Conservation (phyloP, 2,329 filamentous ascomycete genomes). For the Xylaria sp. region DNA sequence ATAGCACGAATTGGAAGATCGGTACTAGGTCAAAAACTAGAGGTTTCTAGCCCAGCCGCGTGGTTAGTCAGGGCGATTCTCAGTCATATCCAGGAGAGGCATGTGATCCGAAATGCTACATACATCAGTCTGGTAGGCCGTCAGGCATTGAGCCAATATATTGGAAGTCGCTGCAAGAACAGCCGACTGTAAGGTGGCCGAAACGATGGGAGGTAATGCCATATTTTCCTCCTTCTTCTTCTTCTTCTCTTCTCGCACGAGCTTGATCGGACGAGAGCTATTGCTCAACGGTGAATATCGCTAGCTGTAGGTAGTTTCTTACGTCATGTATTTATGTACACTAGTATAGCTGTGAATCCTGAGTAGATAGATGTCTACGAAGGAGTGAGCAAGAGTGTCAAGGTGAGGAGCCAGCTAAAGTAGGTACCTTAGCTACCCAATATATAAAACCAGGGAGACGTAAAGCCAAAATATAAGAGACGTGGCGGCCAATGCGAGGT, state of each 20-base stretch:
- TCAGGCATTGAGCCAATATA: conserved; percentile 76
- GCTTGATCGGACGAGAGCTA: not conserved
- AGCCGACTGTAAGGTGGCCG: conserved; percentile 73
- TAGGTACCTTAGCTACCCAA: too few relatives aligned
- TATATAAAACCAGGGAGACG: not conserved
- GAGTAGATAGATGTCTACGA: not conserved
- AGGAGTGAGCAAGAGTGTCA: not conserved
- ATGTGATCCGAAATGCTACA: conserved; percentile 35
- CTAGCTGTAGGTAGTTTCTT: not conserved
- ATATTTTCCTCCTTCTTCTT: conserved; percentile 38
- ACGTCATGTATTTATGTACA: not conserved
- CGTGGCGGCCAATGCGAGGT: conserved; percentile 28
- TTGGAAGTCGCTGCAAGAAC: conserved; percentile 75
- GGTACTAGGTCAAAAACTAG: conserved; percentile 73
- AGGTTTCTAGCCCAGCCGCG: conserved; percentile 59
- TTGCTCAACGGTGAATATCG: too few relatives aligned
- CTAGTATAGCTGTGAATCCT: not conserved
- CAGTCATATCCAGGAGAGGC: not conserved
- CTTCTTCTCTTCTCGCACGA: too few relatives aligned
- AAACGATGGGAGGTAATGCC: conserved; percentile 63
- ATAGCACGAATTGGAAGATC: conserved; percentile 81
- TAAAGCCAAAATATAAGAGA: not conserved
- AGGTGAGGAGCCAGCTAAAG: not conserved
- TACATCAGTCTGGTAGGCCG: conserved; percentile 70
- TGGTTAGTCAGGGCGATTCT: conserved; percentile 26